Evolutionary conservation across 805 yeast species (phyloP).

Genomic region (Ogataea nakhonphanomensis): DNA sequence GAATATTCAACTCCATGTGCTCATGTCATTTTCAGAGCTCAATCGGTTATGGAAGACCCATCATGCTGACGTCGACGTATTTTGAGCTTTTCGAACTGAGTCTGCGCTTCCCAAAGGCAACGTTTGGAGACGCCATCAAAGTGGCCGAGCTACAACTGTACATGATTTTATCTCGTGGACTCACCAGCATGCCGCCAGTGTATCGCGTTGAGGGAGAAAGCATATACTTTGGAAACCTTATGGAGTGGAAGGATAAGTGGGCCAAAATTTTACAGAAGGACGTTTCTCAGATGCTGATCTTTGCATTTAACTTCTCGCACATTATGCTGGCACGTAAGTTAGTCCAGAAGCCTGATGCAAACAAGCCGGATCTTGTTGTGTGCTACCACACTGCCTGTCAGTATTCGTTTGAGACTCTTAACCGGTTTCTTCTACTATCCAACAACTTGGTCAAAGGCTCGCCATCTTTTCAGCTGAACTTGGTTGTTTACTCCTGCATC

Average conservation of each 20-base stretch:
- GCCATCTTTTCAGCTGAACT: conserved; percentile 49
- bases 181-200: conserved; percentile 4
- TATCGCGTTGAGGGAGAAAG: conserved; percentile 14
- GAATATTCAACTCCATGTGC: conserved; percentile 52
- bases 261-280: conserved; percentile 43
- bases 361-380: conserved; percentile 4
- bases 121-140: conserved; percentile 52
- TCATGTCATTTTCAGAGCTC: conserved; percentile 50
- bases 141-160: conserved; percentile 47
- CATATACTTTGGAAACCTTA: conserved; percentile 34
- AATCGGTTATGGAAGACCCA: conserved; percentile 48
- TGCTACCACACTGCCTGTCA: conserved; percentile 39
- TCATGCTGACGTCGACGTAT: conserved; percentile 37
- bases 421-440: conserved; percentile 42
- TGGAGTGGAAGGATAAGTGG: conserved; percentile 48
- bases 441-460: conserved; percentile 50
- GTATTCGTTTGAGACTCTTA: conserved; percentile 43
- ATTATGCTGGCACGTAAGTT: conserved; percentile 39
- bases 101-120: conserved; percentile 46
- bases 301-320: conserved; percentile 47
- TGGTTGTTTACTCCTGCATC: conserved; percentile 52
- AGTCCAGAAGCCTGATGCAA: conserved; percentile 17
- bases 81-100: conserved; percentile 42
- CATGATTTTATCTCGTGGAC: conserved; percentile 20
- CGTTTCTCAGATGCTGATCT: conserved; percentile 44